A percentile compares a stretch with the other conserved stretches of the same genome.
Conservation (phyloP, 768 basidiomycete genomes). For the Pholiota molesta region DNA sequence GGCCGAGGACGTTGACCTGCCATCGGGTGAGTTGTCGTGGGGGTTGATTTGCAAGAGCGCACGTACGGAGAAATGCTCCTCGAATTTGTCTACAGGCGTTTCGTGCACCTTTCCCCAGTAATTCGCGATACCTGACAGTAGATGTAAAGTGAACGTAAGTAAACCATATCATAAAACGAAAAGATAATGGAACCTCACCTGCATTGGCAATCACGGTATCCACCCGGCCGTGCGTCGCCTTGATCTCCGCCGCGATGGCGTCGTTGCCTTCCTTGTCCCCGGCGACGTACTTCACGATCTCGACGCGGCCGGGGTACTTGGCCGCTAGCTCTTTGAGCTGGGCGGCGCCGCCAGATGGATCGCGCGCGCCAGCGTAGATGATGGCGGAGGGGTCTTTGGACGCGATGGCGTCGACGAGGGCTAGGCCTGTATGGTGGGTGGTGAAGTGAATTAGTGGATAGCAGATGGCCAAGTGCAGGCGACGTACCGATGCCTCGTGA, state of each 20-base stretch:
- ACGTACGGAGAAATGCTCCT: not conserved
- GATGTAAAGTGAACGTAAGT: too few relatives aligned
- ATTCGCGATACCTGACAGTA: not conserved
- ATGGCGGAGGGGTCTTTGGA: not conserved
- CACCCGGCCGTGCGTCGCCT: not conserved
- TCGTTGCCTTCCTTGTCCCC: not conserved
- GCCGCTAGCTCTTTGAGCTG: not conserved
- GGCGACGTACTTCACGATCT: not conserved
- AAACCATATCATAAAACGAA: not conserved
- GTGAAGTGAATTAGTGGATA: too few relatives aligned
- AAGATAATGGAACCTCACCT: not conserved
- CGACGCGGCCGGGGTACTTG: not conserved
- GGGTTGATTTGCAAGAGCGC: not conserved
- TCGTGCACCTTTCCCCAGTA: not conserved
- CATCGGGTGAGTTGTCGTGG: too few relatives aligned
- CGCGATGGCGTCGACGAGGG: too few relatives aligned
- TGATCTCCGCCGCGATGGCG: not conserved
- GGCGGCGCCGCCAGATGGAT: not conserved
- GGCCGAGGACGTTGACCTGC: conserved; percentile 6
- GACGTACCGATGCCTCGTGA: too few relatives aligned
- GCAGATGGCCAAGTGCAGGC: too few relatives aligned
- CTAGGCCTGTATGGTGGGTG: too few relatives aligned
- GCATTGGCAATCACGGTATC: conserved; percentile 5
- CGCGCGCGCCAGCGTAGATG: not conserved
- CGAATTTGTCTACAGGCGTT: not conserved